A percentile compares a stretch with the other conserved stretches of the same genome.
These are phyloP conservation scores for Chalciporus piperatus DNA, from an alignment of 768 basidiomycete species.

Conservation along the genomic window DNA sequence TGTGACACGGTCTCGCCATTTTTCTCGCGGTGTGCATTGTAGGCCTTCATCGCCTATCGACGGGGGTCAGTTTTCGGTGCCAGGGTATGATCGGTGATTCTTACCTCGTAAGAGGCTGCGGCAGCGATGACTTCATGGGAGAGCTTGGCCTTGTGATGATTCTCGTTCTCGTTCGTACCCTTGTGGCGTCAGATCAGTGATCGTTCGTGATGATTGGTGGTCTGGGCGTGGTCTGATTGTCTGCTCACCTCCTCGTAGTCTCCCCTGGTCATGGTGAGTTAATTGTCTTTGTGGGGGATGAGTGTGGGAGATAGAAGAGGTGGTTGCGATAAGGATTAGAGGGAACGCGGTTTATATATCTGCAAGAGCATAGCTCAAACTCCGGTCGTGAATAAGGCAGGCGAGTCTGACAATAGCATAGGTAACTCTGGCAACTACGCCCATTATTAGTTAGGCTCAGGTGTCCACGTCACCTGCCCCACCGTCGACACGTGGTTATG, in stretches of 20 bases:
- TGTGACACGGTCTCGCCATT: slow-evolving; percentile 53
- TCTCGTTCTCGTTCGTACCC: slow-evolving; percentile 45
- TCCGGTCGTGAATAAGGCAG: slow-evolving; percentile 1
- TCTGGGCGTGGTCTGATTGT: background rate
- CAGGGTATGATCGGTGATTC: background rate
- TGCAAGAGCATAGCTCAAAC: background rate
- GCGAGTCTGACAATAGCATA: background rate
- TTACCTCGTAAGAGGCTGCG: slow-evolving; percentile 63
- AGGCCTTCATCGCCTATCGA: slow-evolving; percentile 60
- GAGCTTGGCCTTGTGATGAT: slow-evolving; percentile 55
- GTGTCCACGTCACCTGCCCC: too few species aligned
- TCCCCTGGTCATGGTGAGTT: slow-evolving; percentile 12
- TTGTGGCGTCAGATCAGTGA: slow-evolving; percentile 20
- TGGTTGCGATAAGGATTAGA: slow-evolving; percentile 11
- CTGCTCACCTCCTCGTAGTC: slow-evolving; percentile 21
- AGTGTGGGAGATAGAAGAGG: background rate
- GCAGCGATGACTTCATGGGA: slow-evolving; percentile 68
- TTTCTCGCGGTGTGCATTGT: slow-evolving; percentile 47
- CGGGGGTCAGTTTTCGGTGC: background rate
- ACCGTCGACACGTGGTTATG: too few species aligned
- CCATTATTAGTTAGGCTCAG: too few species aligned
- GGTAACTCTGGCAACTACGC: too few species aligned
- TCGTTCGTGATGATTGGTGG: background rate
- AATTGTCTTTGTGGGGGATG: background rate
- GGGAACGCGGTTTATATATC: slow-evolving; percentile 13